Evolutionary conservation across 169 alveolate species (phyloP), one percentile per base, ranked within the genome.

Genomic region (Theileria orientalis): DNA sequence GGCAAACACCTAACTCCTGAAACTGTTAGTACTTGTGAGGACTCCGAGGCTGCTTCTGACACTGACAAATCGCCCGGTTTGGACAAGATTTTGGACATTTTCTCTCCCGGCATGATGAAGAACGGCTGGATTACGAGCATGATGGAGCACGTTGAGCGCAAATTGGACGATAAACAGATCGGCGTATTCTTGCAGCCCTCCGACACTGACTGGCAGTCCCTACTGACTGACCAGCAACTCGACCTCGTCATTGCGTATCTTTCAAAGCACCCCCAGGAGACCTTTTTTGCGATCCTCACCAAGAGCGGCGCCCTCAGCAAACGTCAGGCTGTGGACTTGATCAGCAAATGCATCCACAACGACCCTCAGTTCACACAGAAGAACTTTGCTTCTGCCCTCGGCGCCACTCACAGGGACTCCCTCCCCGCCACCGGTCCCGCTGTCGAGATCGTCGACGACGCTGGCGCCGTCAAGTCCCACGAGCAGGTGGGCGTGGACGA

Each of bases 291-390:
- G 27, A 70, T 79, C 21, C 37, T 79, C 49, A 69, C 72, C 32
- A 37, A 51, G 13, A 72, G 84, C 66, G 76, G 76, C 9, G 83
- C 87, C n/a, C 69, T 71, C 51, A 41, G 51, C 11, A 71, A 62
- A 21, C 25, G 27, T 8, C 71, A 72, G 44, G 75, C 83, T 6
- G 51, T 37, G 29, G 70, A 32, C n/a, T 21, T 79, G 6, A 23
- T 77, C 23, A 47, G 49, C 78, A 56, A 27, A 9, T 37, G 44
- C 44, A 37, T 37, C 5, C 9, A 37, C 44, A 37, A 37, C 44
- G 44, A 37, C 5, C 44, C 44, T 5, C 5, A 7, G 16, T 27
- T 51, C 9, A 35, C 3, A 60, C 13, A 33, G 30, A 60, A 21
- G 16, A 29, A 29, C 5, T 6, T 33, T 60, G 3, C 69, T 11